These are phyloP conservation scores for Gossypium trilobum DNA, from an alignment of 441 rosid species.

Conservation along the genomic window DNA sequence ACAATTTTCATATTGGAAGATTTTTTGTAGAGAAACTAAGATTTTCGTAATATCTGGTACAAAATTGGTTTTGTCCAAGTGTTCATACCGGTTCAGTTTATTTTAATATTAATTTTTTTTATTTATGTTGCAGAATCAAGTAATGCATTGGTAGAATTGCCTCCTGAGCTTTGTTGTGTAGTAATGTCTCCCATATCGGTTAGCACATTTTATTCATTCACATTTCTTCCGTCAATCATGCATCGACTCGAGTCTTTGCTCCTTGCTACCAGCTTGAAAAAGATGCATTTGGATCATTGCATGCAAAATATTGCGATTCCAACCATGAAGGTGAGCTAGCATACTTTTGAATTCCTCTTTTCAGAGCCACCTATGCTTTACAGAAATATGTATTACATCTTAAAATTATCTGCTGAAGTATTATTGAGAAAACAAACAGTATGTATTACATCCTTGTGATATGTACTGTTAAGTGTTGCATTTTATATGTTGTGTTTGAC, in stretches of 20 bases:
- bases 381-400: background rate
- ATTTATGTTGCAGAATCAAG: slow-evolving; percentile 35
- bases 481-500: background rate
- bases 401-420: background rate
- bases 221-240: slow-evolving; percentile 69
- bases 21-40: background rate
- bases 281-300: slow-evolving; percentile 31
- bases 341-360: background rate
- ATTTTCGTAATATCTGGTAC: background rate
- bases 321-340: slow-evolving; percentile 49
- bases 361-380: background rate
- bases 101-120: background rate
- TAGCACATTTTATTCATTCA: slow-evolving; percentile 55
- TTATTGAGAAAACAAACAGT: too few species aligned
- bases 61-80: background rate
- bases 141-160: slow-evolving; percentile 53
- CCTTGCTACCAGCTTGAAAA: slow-evolving; percentile 57
- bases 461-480: background rate
- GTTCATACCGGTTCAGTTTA: background rate
- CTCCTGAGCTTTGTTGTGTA: slow-evolving; percentile 72
- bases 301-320: slow-evolving; percentile 45
- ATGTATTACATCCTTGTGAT: background rate
- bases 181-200: slow-evolving; percentile 58
- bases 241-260: slow-evolving; percentile 75
- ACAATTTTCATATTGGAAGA: background rate